Evolutionary conservation across 2,329 filamentous ascomycete species (phyloP).

Genomic region (Catunica adiposa): DNA sequence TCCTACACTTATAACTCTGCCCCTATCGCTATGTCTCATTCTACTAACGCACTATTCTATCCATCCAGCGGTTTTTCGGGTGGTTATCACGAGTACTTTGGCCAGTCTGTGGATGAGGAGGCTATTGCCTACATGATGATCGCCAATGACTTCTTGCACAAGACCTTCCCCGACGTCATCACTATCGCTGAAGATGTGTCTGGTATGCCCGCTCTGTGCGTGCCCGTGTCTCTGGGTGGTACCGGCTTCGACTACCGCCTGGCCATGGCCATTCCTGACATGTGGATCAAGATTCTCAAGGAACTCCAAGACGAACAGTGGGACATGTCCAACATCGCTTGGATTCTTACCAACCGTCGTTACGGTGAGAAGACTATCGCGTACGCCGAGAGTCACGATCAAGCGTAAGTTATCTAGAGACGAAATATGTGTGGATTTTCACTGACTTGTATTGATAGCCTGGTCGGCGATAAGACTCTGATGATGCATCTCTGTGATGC

Average conservation of each 20-base stretch:
- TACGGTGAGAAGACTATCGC: conserved; percentile 98
- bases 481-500: conserved; percentile 98
- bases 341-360: conserved; percentile 78
- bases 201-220: conserved; percentile 91
- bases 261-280: conserved; percentile 92
- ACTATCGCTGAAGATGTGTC: conserved; percentile 96
- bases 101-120: conserved; percentile 74
- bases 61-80: conserved; percentile 70
- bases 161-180: conserved; percentile 73
- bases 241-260: conserved; percentile 95
- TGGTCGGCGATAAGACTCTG: conserved; percentile 90
- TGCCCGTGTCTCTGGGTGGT: conserved; percentile 71
- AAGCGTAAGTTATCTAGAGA: conserved; percentile 51
- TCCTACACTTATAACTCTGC: background rate
- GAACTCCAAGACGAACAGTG: conserved; percentile 82
- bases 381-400: conserved; percentile 92
- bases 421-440: conserved; percentile 16
- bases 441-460: conserved; percentile 29
- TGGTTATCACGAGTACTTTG: conserved; percentile 97
- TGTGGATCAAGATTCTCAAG: conserved; percentile 98
- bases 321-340: conserved; percentile 74
- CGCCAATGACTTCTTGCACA: conserved; percentile 88
- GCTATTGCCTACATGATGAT: conserved; percentile 90
- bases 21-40: background rate
- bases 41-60: conserved; percentile 17